Evolutionary conservation across 2,329 filamentous ascomycete genomes (phyloP).

Genomic region (Talaromyces amestolkiae): DNA sequence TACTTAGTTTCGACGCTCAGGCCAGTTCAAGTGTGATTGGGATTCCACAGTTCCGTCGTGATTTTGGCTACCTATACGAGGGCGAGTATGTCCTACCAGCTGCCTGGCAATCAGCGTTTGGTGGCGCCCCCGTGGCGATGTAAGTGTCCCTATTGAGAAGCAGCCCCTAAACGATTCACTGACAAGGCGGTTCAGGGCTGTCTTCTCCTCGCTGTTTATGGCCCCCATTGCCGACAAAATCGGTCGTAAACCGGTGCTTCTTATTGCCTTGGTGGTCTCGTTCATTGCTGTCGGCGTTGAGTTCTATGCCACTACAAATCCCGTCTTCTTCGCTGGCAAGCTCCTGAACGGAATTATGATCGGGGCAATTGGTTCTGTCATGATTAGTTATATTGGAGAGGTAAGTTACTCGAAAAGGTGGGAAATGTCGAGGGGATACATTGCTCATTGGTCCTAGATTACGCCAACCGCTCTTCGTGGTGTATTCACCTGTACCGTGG

Average conservation of each 20-base stretch:
- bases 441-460: not conserved
- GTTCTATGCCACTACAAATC: not conserved
- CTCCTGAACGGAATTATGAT: not conserved
- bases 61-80: not conserved
- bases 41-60: not conserved
- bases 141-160: not conserved
- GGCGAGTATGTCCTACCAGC: slow-evolving; percentile 1
- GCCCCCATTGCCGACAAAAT: not conserved
- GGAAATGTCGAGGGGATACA: not conserved
- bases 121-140: not conserved
- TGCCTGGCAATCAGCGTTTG: not conserved
- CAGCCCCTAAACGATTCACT: not conserved
- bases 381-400: slow-evolving; percentile 1
- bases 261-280: not conserved
- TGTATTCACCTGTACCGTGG: not conserved
- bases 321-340: not conserved
- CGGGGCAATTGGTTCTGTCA: not conserved
- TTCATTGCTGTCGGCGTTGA: not conserved
- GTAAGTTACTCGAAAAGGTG: not conserved
- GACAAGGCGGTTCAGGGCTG: not conserved
- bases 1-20: not conserved
- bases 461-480: not conserved
- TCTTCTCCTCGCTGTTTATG: not conserved
- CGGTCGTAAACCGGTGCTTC: not conserved
- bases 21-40: not conserved